Conservation (phyloP, 352 stramenopile genomes). For the Phytopythium sindhum region DNA sequence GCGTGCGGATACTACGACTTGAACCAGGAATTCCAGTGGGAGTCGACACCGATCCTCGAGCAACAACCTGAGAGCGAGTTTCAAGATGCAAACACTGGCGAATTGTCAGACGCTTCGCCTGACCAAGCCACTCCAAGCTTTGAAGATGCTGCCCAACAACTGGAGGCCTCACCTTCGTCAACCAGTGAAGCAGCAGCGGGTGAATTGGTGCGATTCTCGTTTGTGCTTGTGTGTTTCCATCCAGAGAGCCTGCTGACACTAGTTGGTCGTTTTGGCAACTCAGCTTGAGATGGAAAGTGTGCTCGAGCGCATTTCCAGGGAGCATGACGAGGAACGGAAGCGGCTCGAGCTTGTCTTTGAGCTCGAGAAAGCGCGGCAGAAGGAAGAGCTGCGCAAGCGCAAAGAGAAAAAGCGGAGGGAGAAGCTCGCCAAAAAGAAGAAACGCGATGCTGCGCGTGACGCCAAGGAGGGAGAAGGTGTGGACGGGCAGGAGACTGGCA, state of each 20-base stretch:
- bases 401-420: conserved; percentile 66
- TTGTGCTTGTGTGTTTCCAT: neutral
- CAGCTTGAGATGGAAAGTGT: conserved; percentile 60
- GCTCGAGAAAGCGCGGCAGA: conserved; percentile 62
- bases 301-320: conserved; percentile 54
- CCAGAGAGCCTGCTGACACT: neutral
- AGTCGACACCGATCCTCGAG: neutral
- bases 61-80: neutral
- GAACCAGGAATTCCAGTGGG: conserved; percentile 50
- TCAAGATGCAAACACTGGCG: neutral
- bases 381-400: conserved; percentile 57
- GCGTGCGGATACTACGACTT: conserved; percentile 54
- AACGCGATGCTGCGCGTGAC: conserved; percentile 10
- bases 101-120: neutral
- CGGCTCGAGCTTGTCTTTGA: conserved; percentile 60
- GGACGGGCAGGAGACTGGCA: neutral
- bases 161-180: neutral
- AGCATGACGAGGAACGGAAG: conserved; percentile 64
- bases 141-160: conserved; percentile 3
- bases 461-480: conserved; percentile 3
- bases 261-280: neutral
- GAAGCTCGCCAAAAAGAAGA: conserved; percentile 47
- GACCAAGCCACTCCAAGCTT: neutral
- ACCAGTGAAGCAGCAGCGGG: neutral
- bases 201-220: neutral